phyloP scores from a whole-genome alignment of 1,284 basidiomycete species.

The Leccinum pachyderme region DNA sequence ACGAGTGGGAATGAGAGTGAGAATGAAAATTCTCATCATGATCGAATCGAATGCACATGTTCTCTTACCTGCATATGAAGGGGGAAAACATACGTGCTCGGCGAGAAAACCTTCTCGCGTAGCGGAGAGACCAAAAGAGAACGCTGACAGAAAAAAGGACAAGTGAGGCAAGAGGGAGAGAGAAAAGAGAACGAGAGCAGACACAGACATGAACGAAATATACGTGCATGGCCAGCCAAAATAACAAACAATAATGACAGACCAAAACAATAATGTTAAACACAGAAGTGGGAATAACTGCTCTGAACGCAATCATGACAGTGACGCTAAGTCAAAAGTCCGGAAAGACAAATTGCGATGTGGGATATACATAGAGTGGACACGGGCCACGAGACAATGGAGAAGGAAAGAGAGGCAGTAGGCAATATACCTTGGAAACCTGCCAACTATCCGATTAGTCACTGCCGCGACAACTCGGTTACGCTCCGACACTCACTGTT shows the following conservation, averaged over 20 bases:
- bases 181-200: conserved; percentile 4
- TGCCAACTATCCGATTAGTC: conserved; percentile 5
- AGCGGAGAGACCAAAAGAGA: conserved; percentile 9
- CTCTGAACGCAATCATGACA: conserved; percentile 5
- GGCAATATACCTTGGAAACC: conserved; percentile 24
- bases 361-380: conserved; percentile 17
- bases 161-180: neutral
- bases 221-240: conserved; percentile 36
- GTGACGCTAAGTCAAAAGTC: neutral
- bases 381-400: conserved; percentile 10
- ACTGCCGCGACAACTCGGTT: neutral
- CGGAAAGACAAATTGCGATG: conserved; percentile 19
- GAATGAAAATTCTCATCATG: neutral
- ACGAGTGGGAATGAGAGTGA: neutral
- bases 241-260: conserved; percentile 17
- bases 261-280: conserved; percentile 34
- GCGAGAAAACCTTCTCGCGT: conserved; percentile 7
- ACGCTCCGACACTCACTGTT: conserved; percentile 18
- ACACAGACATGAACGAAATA: conserved; percentile 16
- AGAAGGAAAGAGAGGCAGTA: conserved; percentile 9
- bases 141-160: neutral
- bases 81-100: conserved; percentile 17
- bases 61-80: conserved; percentile 31
- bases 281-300: conserved; percentile 17
- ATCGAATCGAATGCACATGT: conserved; percentile 15